Base-by-base conservation (phyloP, 2,329 filamentous ascomycete species). In the Venturia pyrina region DNA sequence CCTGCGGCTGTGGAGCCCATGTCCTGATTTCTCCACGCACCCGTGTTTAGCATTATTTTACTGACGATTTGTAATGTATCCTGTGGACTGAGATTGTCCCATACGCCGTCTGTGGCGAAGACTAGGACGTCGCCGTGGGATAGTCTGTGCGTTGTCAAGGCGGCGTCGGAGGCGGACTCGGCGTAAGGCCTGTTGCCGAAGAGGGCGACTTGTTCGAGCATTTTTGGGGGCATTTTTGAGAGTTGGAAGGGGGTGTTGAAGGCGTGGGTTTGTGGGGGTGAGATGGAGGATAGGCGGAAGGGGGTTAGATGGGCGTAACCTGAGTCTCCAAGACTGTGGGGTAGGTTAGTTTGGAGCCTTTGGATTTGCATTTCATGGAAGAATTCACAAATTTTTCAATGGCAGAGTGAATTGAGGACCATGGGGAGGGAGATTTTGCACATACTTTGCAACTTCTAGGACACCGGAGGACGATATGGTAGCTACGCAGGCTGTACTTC, bases 171-270 rank as follows among this genome's bases (percentile, higher is more conserved):
- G 15, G 95, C 95, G 66, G 89, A 82, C 77, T 99, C 95, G 74
- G 89, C 88, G 34, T 96, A 84, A 68, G 89, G 89, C 65, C 76
- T 74, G 1, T 85, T 82, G 24, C 93, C 93, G 75, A 96, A 98
- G 37, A 91, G 85, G 15, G 87, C 86, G 71, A 92, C 89, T 71
- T 95, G 90, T 28, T 87, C 85, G 66, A 91, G 84, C 77, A 96
- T 88, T 70, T 85, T 86, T 3, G 89, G 85, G 0, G 95, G 93
- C 8, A 97, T 88, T 64, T 96, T 87, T 65, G 91, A 93, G 50
- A 99, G 84, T 76, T 99, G 95, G 74, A 90, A 99, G 0, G 95
- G 95, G 0, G 95, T 98, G 77, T 99, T 99, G 83, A 99, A 99
- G 56, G 89, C 92, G 76, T 99, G 95, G 0, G 92, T 97, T 77